Evolutionary conservation across 2,329 filamentous ascomycete genomes (phyloP).

Genomic region (Colletotrichum viniferum): DNA sequence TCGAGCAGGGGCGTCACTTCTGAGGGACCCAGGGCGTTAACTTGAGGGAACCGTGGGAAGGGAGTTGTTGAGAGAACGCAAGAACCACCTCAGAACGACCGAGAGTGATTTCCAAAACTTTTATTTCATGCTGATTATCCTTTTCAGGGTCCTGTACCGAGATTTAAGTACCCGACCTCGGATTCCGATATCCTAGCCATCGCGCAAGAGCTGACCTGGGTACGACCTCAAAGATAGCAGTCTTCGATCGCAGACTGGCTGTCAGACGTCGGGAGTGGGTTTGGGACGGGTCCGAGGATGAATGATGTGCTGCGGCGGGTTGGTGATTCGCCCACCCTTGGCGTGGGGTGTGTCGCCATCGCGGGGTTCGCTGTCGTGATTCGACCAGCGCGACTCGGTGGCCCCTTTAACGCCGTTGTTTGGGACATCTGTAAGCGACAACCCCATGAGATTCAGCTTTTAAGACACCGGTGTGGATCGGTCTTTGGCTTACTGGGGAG

Average conservation of each 20-base stretch:
- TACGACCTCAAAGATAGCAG: neutral
- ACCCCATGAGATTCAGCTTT: neutral
- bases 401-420: neutral
- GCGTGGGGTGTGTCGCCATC: conserved; percentile 22
- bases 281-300: neutral
- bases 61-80: neutral
- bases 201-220: neutral
- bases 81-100: neutral
- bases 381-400: neutral
- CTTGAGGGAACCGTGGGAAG: neutral
- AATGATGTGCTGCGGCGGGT: conserved; percentile 16
- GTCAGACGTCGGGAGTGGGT: neutral
- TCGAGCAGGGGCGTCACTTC: conserved; percentile 16
- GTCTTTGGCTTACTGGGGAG: no score
- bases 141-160: neutral
- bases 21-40: neutral
- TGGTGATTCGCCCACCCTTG: conserved; percentile 14
- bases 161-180: conserved; percentile 9
- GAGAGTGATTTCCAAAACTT: neutral
- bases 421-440: neutral
- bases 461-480: neutral
- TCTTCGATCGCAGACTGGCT: neutral
- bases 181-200: conserved; percentile 8
- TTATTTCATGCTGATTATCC: neutral
- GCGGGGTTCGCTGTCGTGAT: conserved; percentile 20